Conservation (phyloP, 2,329 filamentous ascomycete species). For the Trichophaea hybrida region DNA sequence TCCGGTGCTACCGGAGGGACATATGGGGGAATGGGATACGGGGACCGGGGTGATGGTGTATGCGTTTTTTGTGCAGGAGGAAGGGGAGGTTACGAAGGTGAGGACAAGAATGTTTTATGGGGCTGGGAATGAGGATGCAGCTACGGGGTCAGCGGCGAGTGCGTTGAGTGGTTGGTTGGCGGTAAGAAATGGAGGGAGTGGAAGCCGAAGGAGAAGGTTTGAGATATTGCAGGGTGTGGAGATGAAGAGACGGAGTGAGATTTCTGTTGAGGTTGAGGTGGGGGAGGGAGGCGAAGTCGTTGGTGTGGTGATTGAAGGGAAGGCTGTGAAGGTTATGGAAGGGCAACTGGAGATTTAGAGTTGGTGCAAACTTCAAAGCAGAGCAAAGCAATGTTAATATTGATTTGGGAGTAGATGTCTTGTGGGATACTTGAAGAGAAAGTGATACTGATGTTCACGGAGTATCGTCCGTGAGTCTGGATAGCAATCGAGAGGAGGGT, state of each 20-base stretch:
- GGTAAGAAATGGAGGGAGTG: constrained; percentile 30
- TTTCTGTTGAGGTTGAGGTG: constrained; percentile 35
- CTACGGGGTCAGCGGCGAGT: constrained; percentile 48
- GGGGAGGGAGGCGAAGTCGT: constrained; percentile 10
- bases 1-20: constrained; percentile 1
- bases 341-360: constrained; percentile 8
- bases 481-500: too few relatives aligned
- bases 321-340: constrained; percentile 22
- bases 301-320: constrained; percentile 19
- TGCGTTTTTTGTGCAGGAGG: constrained; percentile 37
- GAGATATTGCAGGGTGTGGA: constrained; percentile 52
- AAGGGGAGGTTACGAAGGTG: constrained; percentile 25
- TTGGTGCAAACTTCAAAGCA: too few relatives aligned
- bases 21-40: constrained; percentile 8
- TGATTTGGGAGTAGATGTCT: too few relatives aligned
- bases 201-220: constrained; percentile 32
- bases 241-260: constrained; percentile 47
- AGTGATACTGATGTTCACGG: too few relatives aligned
- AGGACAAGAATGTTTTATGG: constrained; percentile 45
- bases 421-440: too few relatives aligned
- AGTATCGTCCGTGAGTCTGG: too few relatives aligned
- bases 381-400: too few relatives aligned
- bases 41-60: constrained; percentile 26
- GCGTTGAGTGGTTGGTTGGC: constrained; percentile 43
- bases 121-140: constrained; percentile 42